A percentile compares a stretch with the other conserved stretches of the same genome.
Conservation (phyloP, 2,329 filamentous ascomycete species). For the Simplicillium sp. region DNA sequence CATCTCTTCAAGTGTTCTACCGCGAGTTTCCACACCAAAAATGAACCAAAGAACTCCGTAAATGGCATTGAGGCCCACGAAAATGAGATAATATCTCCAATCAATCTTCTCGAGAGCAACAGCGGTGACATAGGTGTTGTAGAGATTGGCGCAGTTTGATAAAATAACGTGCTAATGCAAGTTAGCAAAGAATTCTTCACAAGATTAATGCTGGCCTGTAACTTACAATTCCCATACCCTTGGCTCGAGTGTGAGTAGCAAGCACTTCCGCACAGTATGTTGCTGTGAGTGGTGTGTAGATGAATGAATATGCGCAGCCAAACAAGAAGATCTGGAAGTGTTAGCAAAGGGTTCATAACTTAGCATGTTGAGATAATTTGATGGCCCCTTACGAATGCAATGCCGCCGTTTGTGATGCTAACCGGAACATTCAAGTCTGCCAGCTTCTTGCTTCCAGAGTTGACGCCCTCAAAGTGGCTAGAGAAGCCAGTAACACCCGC, state of each 20-base stretch:
- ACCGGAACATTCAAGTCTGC: conserved; percentile 13
- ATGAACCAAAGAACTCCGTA: conserved; percentile 18
- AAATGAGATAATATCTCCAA: conserved; percentile 21
- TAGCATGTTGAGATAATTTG: neutral
- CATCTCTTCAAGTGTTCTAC: conserved; percentile 32
- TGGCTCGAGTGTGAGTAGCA: conserved; percentile 20
- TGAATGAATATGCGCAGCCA: conserved; percentile 39
- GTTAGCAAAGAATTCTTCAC: neutral
- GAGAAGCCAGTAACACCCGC: conserved; percentile 36
- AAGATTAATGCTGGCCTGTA: neutral
- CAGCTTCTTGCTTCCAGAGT: conserved; percentile 7
- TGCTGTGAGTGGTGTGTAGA: conserved; percentile 36
- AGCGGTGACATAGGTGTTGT: conserved; percentile 21
- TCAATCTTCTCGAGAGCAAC: conserved; percentile 19
- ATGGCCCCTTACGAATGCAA: conserved; percentile 29
- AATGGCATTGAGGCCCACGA: conserved; percentile 19
- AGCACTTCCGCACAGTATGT: conserved; percentile 25
- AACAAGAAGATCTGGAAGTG: conserved; percentile 35
- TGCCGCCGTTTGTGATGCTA: conserved; percentile 30
- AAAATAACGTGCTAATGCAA: conserved; percentile 12
- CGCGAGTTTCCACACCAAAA: conserved; percentile 19
- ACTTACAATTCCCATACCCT: conserved; percentile 23
- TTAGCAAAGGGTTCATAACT: neutral
- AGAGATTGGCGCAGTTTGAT: conserved; percentile 19
- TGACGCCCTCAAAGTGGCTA: conserved; percentile 26